Evolutionary conservation across 2,329 filamentous ascomycete species (phyloP).

Genomic region (Diaporthe citriasiana): DNA sequence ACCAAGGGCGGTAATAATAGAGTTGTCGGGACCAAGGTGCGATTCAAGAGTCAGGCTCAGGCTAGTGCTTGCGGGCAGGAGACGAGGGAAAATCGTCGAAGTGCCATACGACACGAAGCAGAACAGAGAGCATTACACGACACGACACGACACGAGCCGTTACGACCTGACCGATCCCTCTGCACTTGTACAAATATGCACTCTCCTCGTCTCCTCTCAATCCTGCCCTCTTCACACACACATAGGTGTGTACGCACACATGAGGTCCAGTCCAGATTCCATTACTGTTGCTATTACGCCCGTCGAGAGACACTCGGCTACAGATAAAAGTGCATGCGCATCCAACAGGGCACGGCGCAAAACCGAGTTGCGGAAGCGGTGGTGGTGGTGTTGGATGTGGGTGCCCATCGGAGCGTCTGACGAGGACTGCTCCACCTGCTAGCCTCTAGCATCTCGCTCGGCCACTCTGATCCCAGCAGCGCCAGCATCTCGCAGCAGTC

Average conservation of each 20-base stretch:
- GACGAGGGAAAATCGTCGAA: conserved; percentile 3
- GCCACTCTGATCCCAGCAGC: conserved; percentile 39
- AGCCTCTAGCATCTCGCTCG: conserved; percentile 40
- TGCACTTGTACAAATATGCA: conserved; percentile 8
- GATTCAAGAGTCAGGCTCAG: conserved; percentile 26
- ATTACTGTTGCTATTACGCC: conserved; percentile 34
- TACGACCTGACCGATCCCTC: conserved; percentile 17
- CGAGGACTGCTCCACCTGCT: conserved; percentile 38
- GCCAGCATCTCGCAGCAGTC: conserved; percentile 38
- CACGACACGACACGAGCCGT: conserved; percentile 6
- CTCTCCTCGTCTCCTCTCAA: not conserved
- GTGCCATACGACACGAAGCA: conserved; percentile 13
- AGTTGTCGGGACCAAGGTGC: conserved; percentile 35
- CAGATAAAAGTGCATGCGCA: conserved; percentile 24
- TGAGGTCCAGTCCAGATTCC: conserved; percentile 6
- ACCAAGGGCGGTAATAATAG: conserved; percentile 41
- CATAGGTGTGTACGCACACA: not conserved
- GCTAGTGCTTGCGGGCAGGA: conserved; percentile 4
- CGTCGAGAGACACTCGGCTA: not conserved
- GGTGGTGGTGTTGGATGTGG: conserved; percentile 36
- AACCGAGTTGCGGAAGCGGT: conserved; percentile 39
- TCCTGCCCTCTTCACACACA: conserved; percentile 1
- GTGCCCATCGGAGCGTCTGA: conserved; percentile 38
- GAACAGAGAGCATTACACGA: conserved; percentile 22
- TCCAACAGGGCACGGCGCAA: conserved; percentile 32